Conservation (phyloP, 306 rosid genomes). For the Gastrolobium villosum region DNA sequence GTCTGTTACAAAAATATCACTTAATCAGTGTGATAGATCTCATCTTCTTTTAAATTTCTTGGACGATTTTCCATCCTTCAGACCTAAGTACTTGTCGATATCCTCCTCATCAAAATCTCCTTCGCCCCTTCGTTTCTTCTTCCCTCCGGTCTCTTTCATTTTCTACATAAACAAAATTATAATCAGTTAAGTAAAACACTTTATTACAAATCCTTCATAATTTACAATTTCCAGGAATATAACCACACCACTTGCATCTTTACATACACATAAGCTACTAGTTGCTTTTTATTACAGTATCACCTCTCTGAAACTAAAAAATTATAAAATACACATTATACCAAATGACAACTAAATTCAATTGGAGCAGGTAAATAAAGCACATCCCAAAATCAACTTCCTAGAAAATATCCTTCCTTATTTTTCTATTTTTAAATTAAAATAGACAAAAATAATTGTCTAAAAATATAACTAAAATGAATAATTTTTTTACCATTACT, state of each 20-base stretch:
- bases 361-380: background rate
- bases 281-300: background rate
- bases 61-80: constrained; percentile 53
- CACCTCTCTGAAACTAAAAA: background rate
- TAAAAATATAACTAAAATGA: background rate
- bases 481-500: constrained; percentile 49
- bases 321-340: background rate
- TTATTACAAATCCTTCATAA: background rate
- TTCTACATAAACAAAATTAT: constrained; percentile 48
- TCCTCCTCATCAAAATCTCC: constrained; percentile 54
- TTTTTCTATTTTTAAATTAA: background rate
- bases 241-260: background rate
- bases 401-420: background rate
- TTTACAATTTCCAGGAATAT: background rate
- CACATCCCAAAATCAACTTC: background rate
- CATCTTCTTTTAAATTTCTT: constrained; percentile 55
- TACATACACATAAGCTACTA: background rate
- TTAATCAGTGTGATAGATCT: background rate
- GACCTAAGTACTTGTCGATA: constrained; percentile 55
- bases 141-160: constrained; percentile 60
- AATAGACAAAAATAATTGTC: background rate
- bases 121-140: constrained; percentile 50
- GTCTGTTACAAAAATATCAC: too few species aligned
- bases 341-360: background rate
- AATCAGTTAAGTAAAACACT: background rate